Percentiles rank a stretch among this genome's conserved stretches.
Evolutionary conservation across 176 grass and related monocot species (phyloP).

Genomic region (Aegilops speltoides): DNA sequence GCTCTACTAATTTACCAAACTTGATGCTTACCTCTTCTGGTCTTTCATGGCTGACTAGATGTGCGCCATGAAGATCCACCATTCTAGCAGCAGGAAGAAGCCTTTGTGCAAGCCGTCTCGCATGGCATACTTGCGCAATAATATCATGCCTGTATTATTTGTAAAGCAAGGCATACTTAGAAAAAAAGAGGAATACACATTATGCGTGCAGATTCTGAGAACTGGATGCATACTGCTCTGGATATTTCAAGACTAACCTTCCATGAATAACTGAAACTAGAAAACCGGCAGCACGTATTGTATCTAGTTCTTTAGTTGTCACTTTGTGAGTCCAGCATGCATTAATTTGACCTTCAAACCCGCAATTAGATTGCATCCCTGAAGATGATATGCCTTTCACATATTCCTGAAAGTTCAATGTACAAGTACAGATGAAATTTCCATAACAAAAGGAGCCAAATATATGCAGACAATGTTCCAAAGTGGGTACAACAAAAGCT

Average conservation of each 20-base stretch:
- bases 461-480: neutral
- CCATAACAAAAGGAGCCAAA: neutral
- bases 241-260: slow-evolving; percentile 55
- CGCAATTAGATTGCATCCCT: slow-evolving; percentile 93
- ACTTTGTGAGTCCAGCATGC: slow-evolving; percentile 96
- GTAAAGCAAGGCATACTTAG: neutral
- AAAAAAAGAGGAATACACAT: neutral
- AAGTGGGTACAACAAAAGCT: neutral
- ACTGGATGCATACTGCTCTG: neutral
- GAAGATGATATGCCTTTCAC: slow-evolving; percentile 83
- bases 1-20: neutral
- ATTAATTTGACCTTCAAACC: slow-evolving; percentile 94
- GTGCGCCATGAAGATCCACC: slow-evolving; percentile 91
- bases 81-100: slow-evolving; percentile 85
- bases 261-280: slow-evolving; percentile 94
- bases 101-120: slow-evolving; percentile 69
- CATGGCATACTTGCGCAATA: slow-evolving; percentile 81
- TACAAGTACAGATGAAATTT: neutral
- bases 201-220: neutral
- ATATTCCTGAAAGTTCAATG: slow-evolving; percentile 62
- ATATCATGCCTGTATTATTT: slow-evolving; percentile 63
- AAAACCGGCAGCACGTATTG: slow-evolving; percentile 68
- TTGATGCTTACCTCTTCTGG: slow-evolving; percentile 69
- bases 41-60: slow-evolving; percentile 98
- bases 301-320: slow-evolving; percentile 65